These are phyloP conservation scores for Ajuga chamaepitys DNA, from an alignment of 257 asterid species.

Conservation along the genomic window DNA sequence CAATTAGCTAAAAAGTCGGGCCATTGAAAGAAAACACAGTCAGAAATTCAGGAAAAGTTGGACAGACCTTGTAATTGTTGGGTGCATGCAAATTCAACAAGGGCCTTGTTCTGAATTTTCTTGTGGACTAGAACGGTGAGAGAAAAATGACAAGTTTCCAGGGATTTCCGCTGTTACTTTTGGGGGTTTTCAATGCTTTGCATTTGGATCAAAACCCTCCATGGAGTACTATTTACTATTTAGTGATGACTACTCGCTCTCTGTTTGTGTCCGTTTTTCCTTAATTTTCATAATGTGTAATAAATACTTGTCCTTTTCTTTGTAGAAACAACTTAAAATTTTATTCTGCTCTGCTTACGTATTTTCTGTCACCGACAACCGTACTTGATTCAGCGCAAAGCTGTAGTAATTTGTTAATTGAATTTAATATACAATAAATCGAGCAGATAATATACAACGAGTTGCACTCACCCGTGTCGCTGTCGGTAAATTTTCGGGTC, in stretches of 20 bases:
- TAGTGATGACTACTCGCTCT: conserved; percentile 2
- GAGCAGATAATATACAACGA: too few relatives aligned
- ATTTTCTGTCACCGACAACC: not conserved
- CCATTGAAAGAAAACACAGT: not conserved
- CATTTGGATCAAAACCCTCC: conserved; percentile 29
- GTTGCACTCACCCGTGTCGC: too few relatives aligned
- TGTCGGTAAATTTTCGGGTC: too few relatives aligned
- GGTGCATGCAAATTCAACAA: conserved; percentile 25
- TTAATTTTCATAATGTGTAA: not conserved
- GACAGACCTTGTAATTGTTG: conserved; percentile 20
- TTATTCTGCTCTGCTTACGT: not conserved
- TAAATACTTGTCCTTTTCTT: too few relatives aligned
- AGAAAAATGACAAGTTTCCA: not conserved
- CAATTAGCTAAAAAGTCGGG: not conserved
- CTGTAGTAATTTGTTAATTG: too few relatives aligned
- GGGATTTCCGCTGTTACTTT: not conserved
- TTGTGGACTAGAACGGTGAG: conserved; percentile 6
- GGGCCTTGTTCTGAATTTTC: not conserved
- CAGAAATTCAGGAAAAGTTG: not conserved
- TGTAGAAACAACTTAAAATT: too few relatives aligned
- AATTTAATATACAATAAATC: not conserved
- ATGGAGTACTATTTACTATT: conserved; percentile 16
- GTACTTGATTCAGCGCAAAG: not conserved
- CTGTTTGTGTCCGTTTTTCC: not conserved
- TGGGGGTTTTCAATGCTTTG: conserved; percentile 24